Evolutionary conservation across 805 yeast genomes (phyloP).

Genomic region (Ogataea corticis): DNA sequence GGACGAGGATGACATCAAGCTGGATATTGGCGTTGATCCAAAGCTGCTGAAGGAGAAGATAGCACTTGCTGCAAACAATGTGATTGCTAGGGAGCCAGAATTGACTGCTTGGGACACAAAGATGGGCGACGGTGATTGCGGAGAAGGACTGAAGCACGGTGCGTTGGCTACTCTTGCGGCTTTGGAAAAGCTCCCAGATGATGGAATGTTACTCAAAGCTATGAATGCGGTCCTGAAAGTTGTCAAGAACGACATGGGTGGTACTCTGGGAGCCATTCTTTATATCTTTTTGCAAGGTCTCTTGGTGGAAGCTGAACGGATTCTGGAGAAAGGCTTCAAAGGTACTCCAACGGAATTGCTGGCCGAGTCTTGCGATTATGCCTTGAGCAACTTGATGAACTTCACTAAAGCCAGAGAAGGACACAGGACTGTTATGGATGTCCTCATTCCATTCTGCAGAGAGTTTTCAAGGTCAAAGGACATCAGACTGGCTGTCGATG

Average conservation of each 20-base stretch:
- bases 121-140: slow-evolving; percentile 48
- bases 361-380: slow-evolving; percentile 27
- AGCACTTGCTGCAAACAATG: slow-evolving; percentile 30
- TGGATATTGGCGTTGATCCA: slow-evolving; percentile 27
- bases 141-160: slow-evolving; percentile 39
- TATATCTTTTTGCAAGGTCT: slow-evolving; percentile 33
- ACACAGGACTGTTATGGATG: slow-evolving; percentile 42
- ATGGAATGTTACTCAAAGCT: slow-evolving; percentile 30
- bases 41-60: slow-evolving; percentile 17
- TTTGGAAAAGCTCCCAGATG: slow-evolving; percentile 23
- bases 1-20: slow-evolving; percentile 17
- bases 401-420: slow-evolving; percentile 41
- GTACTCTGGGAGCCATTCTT: slow-evolving; percentile 40
- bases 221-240: slow-evolving; percentile 31
- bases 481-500: slow-evolving; percentile 27
- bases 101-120: slow-evolving; percentile 43
- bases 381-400: slow-evolving; percentile 32
- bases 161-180: slow-evolving; percentile 32
- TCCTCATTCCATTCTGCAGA: slow-evolving; percentile 37
- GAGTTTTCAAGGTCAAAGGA: slow-evolving; percentile 25
- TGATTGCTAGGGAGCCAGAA: slow-evolving; percentile 36
- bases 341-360: slow-evolving; percentile 17
- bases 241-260: slow-evolving; percentile 40
- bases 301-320: slow-evolving; percentile 28
- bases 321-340: slow-evolving; percentile 15